Percentiles rank a stretch among this genome's conserved stretches.
Evolutionary conservation across 2,329 filamentous ascomycete genomes (phyloP).

Genomic region (Colletotrichum simmondsii): DNA sequence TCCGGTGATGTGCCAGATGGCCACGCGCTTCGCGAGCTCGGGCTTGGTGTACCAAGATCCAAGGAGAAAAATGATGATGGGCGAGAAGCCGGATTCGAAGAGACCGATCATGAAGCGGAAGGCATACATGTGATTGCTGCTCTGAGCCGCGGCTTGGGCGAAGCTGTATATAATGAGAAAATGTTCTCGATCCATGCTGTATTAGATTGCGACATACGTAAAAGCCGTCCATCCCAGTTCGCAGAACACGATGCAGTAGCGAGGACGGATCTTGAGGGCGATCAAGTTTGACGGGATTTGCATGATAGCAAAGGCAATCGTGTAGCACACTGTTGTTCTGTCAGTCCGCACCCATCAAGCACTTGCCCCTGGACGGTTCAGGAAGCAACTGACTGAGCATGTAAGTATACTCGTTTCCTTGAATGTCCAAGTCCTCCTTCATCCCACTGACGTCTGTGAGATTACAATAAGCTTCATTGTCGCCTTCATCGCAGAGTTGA

Average conservation of each 20-base stretch:
- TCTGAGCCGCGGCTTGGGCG: constrained; percentile 11
- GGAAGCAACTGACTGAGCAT: constrained; percentile 4
- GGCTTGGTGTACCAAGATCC: constrained; percentile 44
- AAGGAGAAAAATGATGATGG: constrained; percentile 42
- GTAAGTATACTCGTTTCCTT: constrained; percentile 19
- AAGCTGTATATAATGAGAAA: not conserved
- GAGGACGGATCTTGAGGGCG: constrained; percentile 70
- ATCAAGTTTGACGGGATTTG: constrained; percentile 75
- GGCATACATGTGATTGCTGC: constrained; percentile 41
- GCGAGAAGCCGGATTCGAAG: constrained; percentile 44
- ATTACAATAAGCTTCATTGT: not conserved
- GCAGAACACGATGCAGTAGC: constrained; percentile 68
- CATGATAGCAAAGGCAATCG: constrained; percentile 72
- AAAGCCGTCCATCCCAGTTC: constrained; percentile 33
- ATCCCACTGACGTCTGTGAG: not conserved
- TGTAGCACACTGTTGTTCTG: constrained; percentile 4
- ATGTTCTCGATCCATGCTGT: not conserved
- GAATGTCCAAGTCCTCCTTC: constrained; percentile 15
- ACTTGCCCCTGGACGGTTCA: not conserved
- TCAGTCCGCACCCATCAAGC: not conserved
- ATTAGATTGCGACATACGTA: not conserved
- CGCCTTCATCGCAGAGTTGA: not conserved
- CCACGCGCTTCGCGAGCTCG: constrained; percentile 42
- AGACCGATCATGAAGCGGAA: constrained; percentile 46
- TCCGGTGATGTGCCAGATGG: constrained; percentile 41